Evolutionary conservation across 805 yeast genomes (phyloP).

Genomic region (Cyberlindnera euphorbiiphila): DNA sequence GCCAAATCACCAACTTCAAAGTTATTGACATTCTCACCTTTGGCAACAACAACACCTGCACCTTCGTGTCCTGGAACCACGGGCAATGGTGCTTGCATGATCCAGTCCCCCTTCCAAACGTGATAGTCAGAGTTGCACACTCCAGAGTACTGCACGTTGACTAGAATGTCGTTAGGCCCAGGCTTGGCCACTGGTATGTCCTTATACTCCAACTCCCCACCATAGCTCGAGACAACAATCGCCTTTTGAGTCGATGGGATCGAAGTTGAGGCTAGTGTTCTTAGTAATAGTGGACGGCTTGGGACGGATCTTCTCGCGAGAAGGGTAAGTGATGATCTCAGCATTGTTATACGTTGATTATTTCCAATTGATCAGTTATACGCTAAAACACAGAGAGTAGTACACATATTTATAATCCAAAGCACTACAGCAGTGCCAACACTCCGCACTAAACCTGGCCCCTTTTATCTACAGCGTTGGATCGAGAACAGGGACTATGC

Average conservation of each 20-base stretch:
- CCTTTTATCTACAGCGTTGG: too few species aligned
- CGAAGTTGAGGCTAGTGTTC: slow-evolving; percentile 8
- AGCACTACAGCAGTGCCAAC: too few species aligned
- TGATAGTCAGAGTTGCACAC: slow-evolving; percentile 61
- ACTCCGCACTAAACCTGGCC: too few species aligned
- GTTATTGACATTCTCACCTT: slow-evolving; percentile 48
- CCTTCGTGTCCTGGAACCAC: slow-evolving; percentile 62
- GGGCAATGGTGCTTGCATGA: slow-evolving; percentile 47
- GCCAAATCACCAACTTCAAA: slow-evolving; percentile 55
- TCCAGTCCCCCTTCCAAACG: slow-evolving; percentile 64
- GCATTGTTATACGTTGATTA: slow-evolving; percentile 5
- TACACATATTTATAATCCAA: too few species aligned
- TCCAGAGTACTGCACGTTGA: slow-evolving; percentile 55
- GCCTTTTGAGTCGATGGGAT: slow-evolving; percentile 48
- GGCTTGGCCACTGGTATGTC: slow-evolving; percentile 53
- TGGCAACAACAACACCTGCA: slow-evolving; percentile 56
- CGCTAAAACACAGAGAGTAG: too few species aligned
- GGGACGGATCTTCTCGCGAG: neutral
- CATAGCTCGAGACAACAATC: slow-evolving; percentile 42
- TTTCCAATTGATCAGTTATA: too few species aligned
- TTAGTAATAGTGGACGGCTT: neutral
- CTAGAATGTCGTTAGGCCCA: slow-evolving; percentile 47
- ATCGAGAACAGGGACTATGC: too few species aligned
- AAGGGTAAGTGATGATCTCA: slow-evolving; percentile 4
- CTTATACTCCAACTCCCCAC: slow-evolving; percentile 41